These are phyloP conservation scores for Mycena filopes DNA, from an alignment of 768 basidiomycete genomes.

Conservation along the genomic window DNA sequence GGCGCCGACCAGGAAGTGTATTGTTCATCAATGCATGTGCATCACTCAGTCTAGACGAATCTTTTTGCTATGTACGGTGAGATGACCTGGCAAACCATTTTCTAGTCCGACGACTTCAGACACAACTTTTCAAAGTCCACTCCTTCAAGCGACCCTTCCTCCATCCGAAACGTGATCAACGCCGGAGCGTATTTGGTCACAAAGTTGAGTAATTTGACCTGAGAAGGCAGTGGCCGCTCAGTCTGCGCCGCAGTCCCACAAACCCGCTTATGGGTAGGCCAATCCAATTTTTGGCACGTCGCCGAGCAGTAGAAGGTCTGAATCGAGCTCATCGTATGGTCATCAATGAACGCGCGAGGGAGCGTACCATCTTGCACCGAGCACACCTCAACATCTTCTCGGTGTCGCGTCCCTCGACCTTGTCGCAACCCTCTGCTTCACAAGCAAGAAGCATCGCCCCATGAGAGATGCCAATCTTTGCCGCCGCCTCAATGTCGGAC, in stretches of 20 bases:
- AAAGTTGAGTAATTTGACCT: constrained; percentile 5
- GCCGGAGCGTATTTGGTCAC: constrained; percentile 4
- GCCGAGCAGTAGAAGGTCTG: constrained; percentile 37
- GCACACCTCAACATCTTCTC: constrained; percentile 33
- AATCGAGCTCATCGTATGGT: no score
- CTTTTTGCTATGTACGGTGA: no score
- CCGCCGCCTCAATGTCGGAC: constrained; percentile 35
- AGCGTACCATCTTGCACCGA: constrained; percentile 39
- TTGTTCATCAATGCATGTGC: no score
- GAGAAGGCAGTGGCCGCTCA: constrained; percentile 17
- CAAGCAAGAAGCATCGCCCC: constrained; percentile 38
- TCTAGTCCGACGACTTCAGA: no score
- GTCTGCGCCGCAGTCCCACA: constrained; percentile 2
- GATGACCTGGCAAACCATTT: no score
- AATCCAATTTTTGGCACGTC: constrained; percentile 31
- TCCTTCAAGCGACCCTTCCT: neutral
- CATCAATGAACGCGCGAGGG: neutral
- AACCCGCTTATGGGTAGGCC: constrained; percentile 31
- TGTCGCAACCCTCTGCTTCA: constrained; percentile 33
- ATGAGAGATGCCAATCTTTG: constrained; percentile 37
- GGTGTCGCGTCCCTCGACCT: constrained; percentile 30
- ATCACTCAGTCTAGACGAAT: no score
- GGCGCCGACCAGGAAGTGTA: no score
- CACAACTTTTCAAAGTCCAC: neutral
- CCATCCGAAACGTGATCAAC: constrained; percentile 5